Base-by-base conservation (phyloP, 768 basidiomycete genomes). In the Mycena floridula region DNA sequence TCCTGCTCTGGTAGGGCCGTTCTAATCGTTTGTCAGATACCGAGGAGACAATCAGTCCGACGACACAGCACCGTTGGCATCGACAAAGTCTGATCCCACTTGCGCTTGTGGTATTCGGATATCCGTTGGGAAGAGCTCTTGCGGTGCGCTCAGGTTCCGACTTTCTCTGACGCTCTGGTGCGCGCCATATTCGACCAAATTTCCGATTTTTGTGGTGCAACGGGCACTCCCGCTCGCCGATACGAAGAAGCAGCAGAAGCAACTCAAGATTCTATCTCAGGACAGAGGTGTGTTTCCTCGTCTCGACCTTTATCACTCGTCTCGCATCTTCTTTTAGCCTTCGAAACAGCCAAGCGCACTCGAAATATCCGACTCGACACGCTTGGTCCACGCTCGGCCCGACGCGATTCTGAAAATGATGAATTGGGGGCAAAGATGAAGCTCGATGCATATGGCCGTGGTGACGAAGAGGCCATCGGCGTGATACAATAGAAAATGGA, bases 21-120 rank as follows among this genome's bases (percentile, higher is more conserved):
- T 40, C 5, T 43, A 49, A 11, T 22, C 20, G n/a, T 27, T 25
- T 25, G n/a, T 7, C 36, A 85, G 77, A 86, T 39, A 63, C 85
- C 7, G 85, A 85, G 38, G 67, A 66, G 2, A 56, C 83, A 12
- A 54, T 82, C 20, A 54, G 63, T 5, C 73, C 12, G 72, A 76
- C 7, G 82, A 81, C 54, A 68, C 77, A 4, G 69, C 77, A 3
- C 67, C 76, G 1, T n/a, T n/a, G n/a, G 78, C 81, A 53, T 61
- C 73, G 20, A 74, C 80, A 21, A 74, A 76, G 42, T 48, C 61
- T 3, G 81, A 81, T 15, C 57, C 71, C 11, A 66, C 77, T 5
- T 82, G 83, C 47, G 89, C 85, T 0, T 68, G 86, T 35, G 88
- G 79, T 1, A 61, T 90, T 7, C 88, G 89, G 51, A 82, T 92